Evolutionary conservation across 208 protist genomes (phyloP), one percentile per base, ranked within the genome.

Genomic region (Leishmania gerbilli): DNA sequence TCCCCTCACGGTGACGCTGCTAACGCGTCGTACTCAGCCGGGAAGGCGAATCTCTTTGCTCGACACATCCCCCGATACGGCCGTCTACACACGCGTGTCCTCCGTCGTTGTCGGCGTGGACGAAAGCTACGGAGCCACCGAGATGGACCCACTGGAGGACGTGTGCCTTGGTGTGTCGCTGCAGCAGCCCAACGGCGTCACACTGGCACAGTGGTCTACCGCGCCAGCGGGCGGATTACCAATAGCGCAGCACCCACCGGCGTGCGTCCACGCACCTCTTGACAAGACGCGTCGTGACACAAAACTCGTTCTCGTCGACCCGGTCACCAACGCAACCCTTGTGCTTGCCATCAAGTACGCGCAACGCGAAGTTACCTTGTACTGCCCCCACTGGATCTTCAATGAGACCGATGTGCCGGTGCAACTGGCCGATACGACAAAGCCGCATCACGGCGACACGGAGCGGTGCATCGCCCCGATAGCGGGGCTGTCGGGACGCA

Each of bases 101-200:
- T 87, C 80, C 21, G 56, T 93, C 27, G 74, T 74, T 74, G 80
- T 95, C 49, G 51, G 58, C 8, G 76, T 87, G 13, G 85, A 82
- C 21, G 76, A 49, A 34, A 65, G 77, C 37, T 89, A 87, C 80
- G 83, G 81, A 17, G 87, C 91, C 13, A 92, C 89, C 6, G 86
- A 95, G 76, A 82, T 95, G 42, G 91, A 93, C 80, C 93, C 92
- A 8, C 80, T 94, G 42, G 82, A 89, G 27, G 89, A 95, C 69
- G 82, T 94, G 49, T 94, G 83, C 69, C 80, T 95, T 2, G 83
- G 92, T 37, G 80, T 95, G 2, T 71, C 86, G 15, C 78, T 93
- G 67, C 45, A 76, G 40, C 90, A 95, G 82, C 83, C 89, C n/a
- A 95, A 92, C 74, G 92, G 91, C 0, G 83, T 78, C 31, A 13